Conservation (phyloP, 1,284 basidiomycete species). For the Irpex rosettiformis region DNA sequence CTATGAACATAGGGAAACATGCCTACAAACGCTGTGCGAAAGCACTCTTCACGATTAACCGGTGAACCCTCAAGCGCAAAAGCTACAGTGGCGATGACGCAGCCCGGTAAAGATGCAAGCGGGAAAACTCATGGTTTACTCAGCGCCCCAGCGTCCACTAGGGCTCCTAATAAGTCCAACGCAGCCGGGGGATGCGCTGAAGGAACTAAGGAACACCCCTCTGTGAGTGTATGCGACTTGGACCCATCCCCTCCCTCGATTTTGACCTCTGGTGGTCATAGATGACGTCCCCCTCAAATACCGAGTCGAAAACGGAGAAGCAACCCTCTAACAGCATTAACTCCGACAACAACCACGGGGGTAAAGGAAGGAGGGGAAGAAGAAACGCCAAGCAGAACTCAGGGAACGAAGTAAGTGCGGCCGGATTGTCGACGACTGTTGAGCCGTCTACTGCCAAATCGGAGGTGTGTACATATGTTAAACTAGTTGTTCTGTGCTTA, state of each 20-base stretch:
- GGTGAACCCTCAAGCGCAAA: not conserved
- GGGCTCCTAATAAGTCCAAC: not conserved
- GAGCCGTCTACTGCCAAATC: not conserved
- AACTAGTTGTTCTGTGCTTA: not conserved
- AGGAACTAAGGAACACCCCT: not conserved
- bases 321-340: not conserved
- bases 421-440: not conserved
- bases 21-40: constrained; percentile 12
- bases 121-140: not conserved
- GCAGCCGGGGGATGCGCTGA: not conserved
- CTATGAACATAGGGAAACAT: constrained; percentile 11
- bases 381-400: not conserved
- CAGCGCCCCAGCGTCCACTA: not conserved
- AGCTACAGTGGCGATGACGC: not conserved
- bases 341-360: not conserved
- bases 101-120: not conserved
- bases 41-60: constrained; percentile 7
- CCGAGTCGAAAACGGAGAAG: not conserved
- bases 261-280: not conserved
- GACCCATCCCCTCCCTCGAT: not conserved
- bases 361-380: not conserved
- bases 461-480: not conserved
- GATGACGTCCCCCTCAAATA: not conserved
- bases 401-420: not conserved
- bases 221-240: constrained; percentile 8